Conservation (phyloP, 805 yeast species). For the Candida ipomoeae region DNA sequence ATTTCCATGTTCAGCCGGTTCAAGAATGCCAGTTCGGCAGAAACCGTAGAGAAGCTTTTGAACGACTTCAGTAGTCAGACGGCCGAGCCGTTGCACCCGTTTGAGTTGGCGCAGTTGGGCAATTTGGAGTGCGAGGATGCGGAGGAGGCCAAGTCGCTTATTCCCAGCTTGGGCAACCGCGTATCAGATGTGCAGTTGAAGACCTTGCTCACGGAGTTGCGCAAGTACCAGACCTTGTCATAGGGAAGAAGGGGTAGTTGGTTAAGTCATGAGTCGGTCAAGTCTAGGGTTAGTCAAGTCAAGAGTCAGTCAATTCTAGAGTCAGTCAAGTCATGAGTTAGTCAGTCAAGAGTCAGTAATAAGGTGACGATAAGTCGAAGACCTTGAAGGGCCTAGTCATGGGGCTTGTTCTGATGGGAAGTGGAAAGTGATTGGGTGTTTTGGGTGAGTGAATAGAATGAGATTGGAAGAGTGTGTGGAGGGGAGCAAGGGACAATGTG, state of each 20-base stretch:
- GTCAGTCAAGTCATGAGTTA: too few species aligned
- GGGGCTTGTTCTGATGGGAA: too few species aligned
- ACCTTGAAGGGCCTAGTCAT: too few species aligned
- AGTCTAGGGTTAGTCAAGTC: too few species aligned
- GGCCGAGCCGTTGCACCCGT: conserved; percentile 70
- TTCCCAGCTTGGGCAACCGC: conserved; percentile 81
- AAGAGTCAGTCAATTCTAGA: too few species aligned
- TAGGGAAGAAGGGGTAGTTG: conserved; percentile 4
- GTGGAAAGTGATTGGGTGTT: too few species aligned
- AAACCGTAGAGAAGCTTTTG: conserved; percentile 86
- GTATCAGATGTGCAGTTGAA: conserved; percentile 85
- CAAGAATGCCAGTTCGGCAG: conserved; percentile 86
- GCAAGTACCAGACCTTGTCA: conserved; percentile 48
- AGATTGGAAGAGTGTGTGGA: too few species aligned
- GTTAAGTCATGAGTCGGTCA: too few species aligned
- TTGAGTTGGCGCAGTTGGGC: conserved; percentile 89
- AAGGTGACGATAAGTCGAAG: too few species aligned
- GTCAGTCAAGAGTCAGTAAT: too few species aligned
- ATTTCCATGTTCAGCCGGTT: conserved; percentile 83
- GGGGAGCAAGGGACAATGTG: too few species aligned
- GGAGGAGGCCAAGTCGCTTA: conserved; percentile 91
- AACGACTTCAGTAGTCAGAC: conserved; percentile 58
- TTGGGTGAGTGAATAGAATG: too few species aligned
- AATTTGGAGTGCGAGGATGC: conserved; percentile 93
- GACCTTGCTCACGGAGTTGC: conserved; percentile 79